Evolutionary conservation across 2,329 filamentous ascomycete species (phyloP).

Genomic region (Mariannaea sp.): DNA sequence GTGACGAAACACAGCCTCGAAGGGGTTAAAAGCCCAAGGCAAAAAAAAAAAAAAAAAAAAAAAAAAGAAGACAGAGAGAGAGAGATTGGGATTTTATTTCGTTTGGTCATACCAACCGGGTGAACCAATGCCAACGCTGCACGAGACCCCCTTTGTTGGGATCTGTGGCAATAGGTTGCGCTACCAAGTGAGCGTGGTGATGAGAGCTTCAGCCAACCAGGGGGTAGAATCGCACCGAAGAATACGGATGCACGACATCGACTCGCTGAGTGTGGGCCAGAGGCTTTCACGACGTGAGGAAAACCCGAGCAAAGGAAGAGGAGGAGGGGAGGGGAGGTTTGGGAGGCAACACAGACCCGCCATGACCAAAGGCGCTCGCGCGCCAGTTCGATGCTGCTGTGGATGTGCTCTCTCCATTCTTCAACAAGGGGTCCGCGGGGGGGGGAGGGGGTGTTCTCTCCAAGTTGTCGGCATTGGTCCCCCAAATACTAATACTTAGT

Average conservation of each 20-base stretch:
- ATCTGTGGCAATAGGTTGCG: constrained; percentile 38
- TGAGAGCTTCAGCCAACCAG: constrained; percentile 12
- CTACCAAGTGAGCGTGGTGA: constrained; percentile 7
- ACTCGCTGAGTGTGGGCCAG: constrained; percentile 50
- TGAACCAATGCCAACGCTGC: constrained; percentile 42
- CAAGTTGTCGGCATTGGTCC: no score
- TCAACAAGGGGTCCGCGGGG: no score
- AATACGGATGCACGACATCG: constrained; percentile 46
- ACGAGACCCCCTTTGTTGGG: constrained; percentile 36
- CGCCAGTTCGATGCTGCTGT: no score
- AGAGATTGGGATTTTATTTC: no score
- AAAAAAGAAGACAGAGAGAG: constrained; percentile 1
- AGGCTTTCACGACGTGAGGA: constrained; percentile 20
- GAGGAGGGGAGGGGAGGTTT: no score
- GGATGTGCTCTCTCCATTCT: no score
- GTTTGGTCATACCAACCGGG: constrained; percentile 26
- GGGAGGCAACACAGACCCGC: no score
- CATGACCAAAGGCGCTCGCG: background rate
- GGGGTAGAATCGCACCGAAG: background rate
- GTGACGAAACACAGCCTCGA: constrained; percentile 38
- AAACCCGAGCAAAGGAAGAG: constrained; percentile 9
- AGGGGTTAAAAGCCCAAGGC: no score
- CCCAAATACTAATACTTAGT: no score
- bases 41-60: background rate
- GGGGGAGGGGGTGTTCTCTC: no score